Percentiles rank a stretch among this genome's conserved stretches.
Evolutionary conservation across 2,329 filamentous ascomycete genomes (phyloP).

Genomic region (Aspergillus bombycis): DNA sequence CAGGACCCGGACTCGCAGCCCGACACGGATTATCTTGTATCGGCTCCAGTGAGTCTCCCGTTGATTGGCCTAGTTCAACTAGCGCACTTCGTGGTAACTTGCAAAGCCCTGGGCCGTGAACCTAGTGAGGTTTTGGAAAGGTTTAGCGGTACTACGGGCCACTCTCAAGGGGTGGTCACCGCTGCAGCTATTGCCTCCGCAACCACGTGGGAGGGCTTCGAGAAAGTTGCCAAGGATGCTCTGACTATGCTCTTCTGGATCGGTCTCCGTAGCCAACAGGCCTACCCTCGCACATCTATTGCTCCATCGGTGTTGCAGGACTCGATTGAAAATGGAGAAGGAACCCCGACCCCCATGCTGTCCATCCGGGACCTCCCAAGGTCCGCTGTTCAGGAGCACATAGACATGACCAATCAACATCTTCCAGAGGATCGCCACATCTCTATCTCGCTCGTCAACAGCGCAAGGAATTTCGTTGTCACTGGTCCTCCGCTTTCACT

Average conservation of each 20-base stretch:
- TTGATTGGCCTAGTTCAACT: slow-evolving; percentile 95
- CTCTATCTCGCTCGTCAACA: slow-evolving; percentile 93
- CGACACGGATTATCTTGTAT: slow-evolving; percentile 91
- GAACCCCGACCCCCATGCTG: slow-evolving; percentile 94
- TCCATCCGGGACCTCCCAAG: slow-evolving; percentile 92
- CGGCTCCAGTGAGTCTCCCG: slow-evolving; percentile 92
- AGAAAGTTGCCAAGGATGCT: slow-evolving; percentile 75
- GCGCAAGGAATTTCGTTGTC: slow-evolving; percentile 93
- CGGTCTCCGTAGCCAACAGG: slow-evolving; percentile 93
- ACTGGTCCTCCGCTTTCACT: slow-evolving; percentile 94
- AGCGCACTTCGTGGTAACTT: slow-evolving; percentile 92
- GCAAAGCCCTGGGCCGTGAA: slow-evolving; percentile 84
- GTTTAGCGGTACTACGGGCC: slow-evolving; percentile 86
- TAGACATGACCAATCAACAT: slow-evolving; percentile 95
- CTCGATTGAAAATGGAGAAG: slow-evolving; percentile 91
- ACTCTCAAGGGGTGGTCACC: slow-evolving; percentile 94
- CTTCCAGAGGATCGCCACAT: slow-evolving; percentile 91
- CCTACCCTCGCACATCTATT: slow-evolving; percentile 91
- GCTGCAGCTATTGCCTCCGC: slow-evolving; percentile 89
- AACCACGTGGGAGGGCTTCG: slow-evolving; percentile 90
- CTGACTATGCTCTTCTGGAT: slow-evolving; percentile 98
- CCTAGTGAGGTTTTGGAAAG: slow-evolving; percentile 85
- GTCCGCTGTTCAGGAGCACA: slow-evolving; percentile 90
- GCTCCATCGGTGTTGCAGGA: slow-evolving; percentile 89
- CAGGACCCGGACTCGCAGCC: slow-evolving; percentile 86